Conservation (phyloP, 2,329 filamentous ascomycete genomes). For the Lecanicillium sp. region DNA sequence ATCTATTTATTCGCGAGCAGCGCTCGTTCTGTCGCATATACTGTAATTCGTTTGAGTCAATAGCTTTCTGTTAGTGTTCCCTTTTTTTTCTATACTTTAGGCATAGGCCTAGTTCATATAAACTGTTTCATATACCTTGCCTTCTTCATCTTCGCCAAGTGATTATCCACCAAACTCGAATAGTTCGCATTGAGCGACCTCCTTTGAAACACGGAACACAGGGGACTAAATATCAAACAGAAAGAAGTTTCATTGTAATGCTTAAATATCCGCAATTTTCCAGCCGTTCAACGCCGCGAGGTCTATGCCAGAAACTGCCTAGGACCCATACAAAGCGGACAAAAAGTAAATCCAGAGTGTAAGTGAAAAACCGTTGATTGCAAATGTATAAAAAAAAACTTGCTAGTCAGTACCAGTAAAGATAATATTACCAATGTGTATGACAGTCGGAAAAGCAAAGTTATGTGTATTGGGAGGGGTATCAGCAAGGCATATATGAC, state of each 20-base stretch:
- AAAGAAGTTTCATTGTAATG: neutral
- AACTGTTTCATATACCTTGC: no score
- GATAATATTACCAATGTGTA: no score
- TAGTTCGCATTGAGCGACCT: no score
- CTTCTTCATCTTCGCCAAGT: no score
- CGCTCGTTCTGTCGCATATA: neutral
- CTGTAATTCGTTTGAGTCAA: slow-evolving; percentile 1
- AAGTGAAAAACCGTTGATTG: neutral
- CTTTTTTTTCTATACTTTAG: no score
- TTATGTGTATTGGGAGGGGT: neutral
- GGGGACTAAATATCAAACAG: no score
- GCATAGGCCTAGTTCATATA: no score
- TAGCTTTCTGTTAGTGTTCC: neutral
- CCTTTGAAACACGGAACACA: no score
- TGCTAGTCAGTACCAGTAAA: neutral
- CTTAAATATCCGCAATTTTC: neutral
- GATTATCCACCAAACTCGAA: no score
- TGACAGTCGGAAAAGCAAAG: neutral
- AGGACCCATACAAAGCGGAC: neutral
- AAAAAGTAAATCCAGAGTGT: neutral
- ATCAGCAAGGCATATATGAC: neutral
- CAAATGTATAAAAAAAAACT: neutral
- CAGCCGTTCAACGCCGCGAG: slow-evolving; percentile 6
- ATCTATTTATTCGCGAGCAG: neutral
- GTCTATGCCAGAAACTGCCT: neutral